Conservation (phyloP, 208 protist genomes). For the Borovskyia barvae region DNA sequence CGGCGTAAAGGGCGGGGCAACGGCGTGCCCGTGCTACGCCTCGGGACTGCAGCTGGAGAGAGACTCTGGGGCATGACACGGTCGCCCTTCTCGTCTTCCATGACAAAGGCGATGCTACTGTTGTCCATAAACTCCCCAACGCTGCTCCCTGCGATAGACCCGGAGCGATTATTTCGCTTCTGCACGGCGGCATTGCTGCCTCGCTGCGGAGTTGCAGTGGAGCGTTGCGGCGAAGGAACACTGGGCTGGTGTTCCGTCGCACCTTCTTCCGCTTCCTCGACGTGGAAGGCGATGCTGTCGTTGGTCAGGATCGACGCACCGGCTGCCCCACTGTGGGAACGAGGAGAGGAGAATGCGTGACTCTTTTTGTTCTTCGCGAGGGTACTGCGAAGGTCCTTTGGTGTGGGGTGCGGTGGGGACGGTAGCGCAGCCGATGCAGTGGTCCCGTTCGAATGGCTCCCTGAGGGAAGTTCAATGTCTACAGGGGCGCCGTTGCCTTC, state of each 20-base stretch:
- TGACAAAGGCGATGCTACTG: slow-evolving; percentile 54
- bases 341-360: neutral
- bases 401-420: neutral
- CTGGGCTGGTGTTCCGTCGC: neutral
- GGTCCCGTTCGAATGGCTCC: slow-evolving; percentile 25
- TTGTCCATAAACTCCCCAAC: slow-evolving; percentile 15
- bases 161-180: neutral
- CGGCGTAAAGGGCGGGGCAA: neutral
- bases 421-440: neutral
- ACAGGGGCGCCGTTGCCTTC: too few species aligned
- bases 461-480: too few species aligned
- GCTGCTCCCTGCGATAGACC: neutral
- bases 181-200: neutral
- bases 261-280: slow-evolving; percentile 3
- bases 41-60: neutral
- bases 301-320: neutral
- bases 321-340: neutral
- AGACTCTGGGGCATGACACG: neutral
- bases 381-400: too few species aligned
- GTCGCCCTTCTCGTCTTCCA: slow-evolving; percentile 18
- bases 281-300: slow-evolving; percentile 33
- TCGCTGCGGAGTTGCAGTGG: neutral
- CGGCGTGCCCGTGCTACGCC: neutral
- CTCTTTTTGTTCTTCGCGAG: neutral
- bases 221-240: neutral